phyloP scores from a whole-genome alignment of 2,329 filamentous ascomycete genomes.

The Gaeumannomyces tritici region DNA sequence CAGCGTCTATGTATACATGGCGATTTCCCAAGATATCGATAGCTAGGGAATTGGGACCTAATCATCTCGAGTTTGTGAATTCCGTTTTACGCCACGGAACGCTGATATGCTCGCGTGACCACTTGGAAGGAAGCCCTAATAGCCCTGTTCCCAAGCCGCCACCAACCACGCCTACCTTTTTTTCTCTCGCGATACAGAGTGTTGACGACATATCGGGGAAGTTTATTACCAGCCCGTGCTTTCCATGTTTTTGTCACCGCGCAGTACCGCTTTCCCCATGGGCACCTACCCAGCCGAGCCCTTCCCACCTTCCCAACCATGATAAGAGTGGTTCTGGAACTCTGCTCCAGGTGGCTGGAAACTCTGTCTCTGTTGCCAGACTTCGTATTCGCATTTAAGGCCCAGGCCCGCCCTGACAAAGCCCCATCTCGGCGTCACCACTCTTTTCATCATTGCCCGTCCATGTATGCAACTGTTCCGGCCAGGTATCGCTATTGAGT shows the following conservation, averaged over 20 bases:
- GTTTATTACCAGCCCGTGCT: neutral
- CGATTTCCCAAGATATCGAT: neutral
- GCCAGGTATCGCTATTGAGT: no score
- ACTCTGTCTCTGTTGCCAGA: neutral
- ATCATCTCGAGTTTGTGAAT: no score
- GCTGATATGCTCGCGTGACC: no score
- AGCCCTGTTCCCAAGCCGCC: no score
- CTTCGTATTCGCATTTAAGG: neutral
- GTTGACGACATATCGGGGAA: neutral
- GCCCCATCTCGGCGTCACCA: neutral
- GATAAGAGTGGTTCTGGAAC: neutral
- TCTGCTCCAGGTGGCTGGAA: neutral
- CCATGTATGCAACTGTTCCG: neutral
- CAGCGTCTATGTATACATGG: neutral
- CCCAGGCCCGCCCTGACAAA: neutral
- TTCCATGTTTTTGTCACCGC: no score
- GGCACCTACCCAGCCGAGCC: neutral
- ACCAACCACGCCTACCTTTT: neutral
- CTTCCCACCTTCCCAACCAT: neutral
- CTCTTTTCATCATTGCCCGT: neutral
- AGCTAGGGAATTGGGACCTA: no score
- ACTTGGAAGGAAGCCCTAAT: no score
- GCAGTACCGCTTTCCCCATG: neutral
- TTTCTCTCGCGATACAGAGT: neutral
- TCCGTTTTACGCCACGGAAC: no score